Percentiles rank a stretch among this genome's conserved stretches.
These are phyloP conservation scores for Aspergillus hortae DNA, from an alignment of 2,329 filamentous ascomycete genomes.

Conservation along the genomic window DNA sequence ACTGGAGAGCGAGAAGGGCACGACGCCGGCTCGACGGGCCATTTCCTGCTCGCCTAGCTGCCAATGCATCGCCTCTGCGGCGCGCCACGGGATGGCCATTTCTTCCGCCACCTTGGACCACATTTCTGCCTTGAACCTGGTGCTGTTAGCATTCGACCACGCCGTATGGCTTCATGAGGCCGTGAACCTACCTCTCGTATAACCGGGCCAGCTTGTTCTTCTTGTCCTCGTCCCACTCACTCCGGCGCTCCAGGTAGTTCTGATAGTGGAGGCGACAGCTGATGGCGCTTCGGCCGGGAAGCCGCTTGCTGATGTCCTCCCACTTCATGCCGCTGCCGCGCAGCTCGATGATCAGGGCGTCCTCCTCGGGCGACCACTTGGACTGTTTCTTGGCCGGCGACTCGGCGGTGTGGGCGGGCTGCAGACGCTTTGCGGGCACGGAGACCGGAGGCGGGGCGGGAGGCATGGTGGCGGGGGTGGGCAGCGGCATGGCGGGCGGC, in stretches of 20 bases:
- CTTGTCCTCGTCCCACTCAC: conserved; percentile 95
- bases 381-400: conserved; percentile 89
- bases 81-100: conserved; percentile 91
- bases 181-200: conserved; percentile 78
- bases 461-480: conserved; percentile 18
- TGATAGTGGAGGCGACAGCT: conserved; percentile 94
- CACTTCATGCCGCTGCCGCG: conserved; percentile 93
- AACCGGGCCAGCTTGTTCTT: conserved; percentile 94
- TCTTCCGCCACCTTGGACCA: conserved; percentile 95
- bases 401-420: conserved; percentile 46
- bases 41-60: conserved; percentile 91
- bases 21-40: conserved; percentile 84
- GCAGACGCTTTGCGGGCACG: conserved; percentile 39
- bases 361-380: conserved; percentile 93
- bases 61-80: conserved; percentile 98
- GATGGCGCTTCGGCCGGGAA: conserved; percentile 88
- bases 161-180: too few relatives aligned
- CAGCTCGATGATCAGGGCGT: conserved; percentile 88
- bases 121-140: conserved; percentile 95
- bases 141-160: conserved; percentile 3
- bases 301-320: conserved; percentile 92
- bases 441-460: conserved; percentile 18
- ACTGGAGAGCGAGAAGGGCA: conserved; percentile 71
- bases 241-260: conserved; percentile 89
- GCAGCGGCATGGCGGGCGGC: conserved; percentile 19